A percentile compares a stretch with the other conserved stretches of the same genome.
Evolutionary conservation across 2,329 filamentous ascomycete species (phyloP).

Genomic region (Ophiostoma australiae): DNA sequence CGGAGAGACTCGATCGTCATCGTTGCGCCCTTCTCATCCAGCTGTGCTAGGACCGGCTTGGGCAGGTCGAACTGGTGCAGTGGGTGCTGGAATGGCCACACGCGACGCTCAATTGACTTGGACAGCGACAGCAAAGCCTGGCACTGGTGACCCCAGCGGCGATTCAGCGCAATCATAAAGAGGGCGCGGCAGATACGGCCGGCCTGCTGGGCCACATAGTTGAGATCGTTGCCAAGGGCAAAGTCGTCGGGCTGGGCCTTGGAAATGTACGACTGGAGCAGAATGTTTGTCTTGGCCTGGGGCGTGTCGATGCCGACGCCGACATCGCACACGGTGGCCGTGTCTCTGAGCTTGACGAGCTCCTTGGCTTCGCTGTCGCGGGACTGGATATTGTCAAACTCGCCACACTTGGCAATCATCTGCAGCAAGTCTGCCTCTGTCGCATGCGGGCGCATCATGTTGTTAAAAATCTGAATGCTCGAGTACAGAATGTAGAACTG

Average conservation of each 20-base stretch:
- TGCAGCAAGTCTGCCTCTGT: conserved; percentile 88
- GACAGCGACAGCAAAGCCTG: conserved; percentile 84
- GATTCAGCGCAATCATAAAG: conserved; percentile 95
- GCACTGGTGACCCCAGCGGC: conserved; percentile 93
- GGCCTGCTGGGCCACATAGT: conserved; percentile 93
- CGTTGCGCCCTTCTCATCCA: conserved; percentile 57
- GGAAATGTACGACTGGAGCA: conserved; percentile 92
- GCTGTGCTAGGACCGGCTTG: conserved; percentile 71
- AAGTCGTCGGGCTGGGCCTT: conserved; percentile 86
- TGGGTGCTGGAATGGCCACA: conserved; percentile 93
- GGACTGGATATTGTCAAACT: conserved; percentile 95
- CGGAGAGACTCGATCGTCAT: conserved; percentile 75
- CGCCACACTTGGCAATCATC: conserved; percentile 96
- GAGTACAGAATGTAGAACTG: conserved; percentile 94
- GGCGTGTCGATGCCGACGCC: conserved; percentile 64
- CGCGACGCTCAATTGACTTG: conserved; percentile 93
- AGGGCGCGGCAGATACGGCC: conserved; percentile 89
- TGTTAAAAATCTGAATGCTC: conserved; percentile 94
- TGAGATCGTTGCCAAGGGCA: conserved; percentile 82
- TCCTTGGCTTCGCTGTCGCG: conserved; percentile 88
- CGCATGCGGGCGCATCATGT: conserved; percentile 79
- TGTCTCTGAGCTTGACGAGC: conserved; percentile 65
- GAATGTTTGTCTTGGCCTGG: conserved; percentile 91
- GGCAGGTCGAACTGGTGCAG: conserved; percentile 92
- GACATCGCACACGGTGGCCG: conserved; percentile 72